A percentile compares a stretch with the other conserved stretches of the same genome.
phyloP scores from a whole-genome alignment of 768 basidiomycete genomes.

The Termitomyces sp. region DNA sequence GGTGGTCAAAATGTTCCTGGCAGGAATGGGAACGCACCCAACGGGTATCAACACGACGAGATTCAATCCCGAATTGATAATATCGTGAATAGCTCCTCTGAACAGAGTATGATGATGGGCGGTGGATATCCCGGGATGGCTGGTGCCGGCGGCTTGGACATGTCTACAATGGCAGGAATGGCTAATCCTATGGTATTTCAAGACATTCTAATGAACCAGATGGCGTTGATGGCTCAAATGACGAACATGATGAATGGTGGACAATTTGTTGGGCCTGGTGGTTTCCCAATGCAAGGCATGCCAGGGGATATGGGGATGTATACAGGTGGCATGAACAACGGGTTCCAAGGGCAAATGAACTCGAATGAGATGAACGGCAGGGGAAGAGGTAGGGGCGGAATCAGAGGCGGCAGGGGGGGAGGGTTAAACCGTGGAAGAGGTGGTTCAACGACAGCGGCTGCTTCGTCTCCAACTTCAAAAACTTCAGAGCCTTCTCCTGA shows the following conservation, averaged over 20 bases:
- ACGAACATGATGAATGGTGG: constrained; percentile 72
- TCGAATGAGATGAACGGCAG: constrained; percentile 22
- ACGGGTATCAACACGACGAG: constrained; percentile 50
- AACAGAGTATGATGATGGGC: constrained; percentile 53
- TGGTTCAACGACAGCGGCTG: constrained; percentile 21
- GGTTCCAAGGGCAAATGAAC: constrained; percentile 29
- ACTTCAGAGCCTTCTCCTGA: neutral
- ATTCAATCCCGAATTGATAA: constrained; percentile 78
- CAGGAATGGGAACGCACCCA: constrained; percentile 24
- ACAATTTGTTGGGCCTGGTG: constrained; percentile 50
- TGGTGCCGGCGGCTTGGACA: constrained; percentile 49
- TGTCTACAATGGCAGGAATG: constrained; percentile 53
- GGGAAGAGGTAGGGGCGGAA: constrained; percentile 38
- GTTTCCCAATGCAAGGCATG: constrained; percentile 56
- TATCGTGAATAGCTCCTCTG: constrained; percentile 55
- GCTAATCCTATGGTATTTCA: constrained; percentile 71
- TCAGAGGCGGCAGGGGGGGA: constrained; percentile 36
- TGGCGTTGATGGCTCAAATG: constrained; percentile 93
- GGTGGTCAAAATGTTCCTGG: constrained; percentile 45
- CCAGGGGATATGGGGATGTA: constrained; percentile 50
- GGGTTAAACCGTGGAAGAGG: constrained; percentile 45
- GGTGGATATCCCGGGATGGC: constrained; percentile 38
- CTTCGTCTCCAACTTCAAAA: constrained; percentile 20
- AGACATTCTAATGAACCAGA: constrained; percentile 89
- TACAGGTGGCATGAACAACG: constrained; percentile 32